Evolutionary conservation across 2,329 filamentous ascomycete genomes (phyloP), one percentile per base, ranked within the genome.

Genomic region (Spiromastix sp.): DNA sequence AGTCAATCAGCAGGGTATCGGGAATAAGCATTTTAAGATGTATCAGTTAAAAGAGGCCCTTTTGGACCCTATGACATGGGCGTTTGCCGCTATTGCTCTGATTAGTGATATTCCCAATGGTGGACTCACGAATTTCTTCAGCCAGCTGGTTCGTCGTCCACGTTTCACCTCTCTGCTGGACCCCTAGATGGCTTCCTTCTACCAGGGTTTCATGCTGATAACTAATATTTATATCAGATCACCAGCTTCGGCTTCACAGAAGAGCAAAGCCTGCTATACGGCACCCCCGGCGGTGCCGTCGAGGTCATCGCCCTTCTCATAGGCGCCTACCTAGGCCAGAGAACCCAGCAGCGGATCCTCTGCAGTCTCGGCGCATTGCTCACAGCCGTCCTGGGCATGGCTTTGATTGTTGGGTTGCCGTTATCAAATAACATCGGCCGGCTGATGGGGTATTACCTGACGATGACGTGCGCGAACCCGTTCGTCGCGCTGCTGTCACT

Each of bases 1-100:
- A 0, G 67, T 75, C 15, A 89, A 89, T 47, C 76, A 85, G 51
- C 83, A 83, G 40, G 83, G 83, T 0, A 77, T 82, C 11, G 79
- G 78, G 2, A 81, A 75, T 41, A 76, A 77, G 43, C 69, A 81
- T 42, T 82, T 79, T 57, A 81, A 81, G 43, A 65, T 70, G 60
- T 67, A 71, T 15, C 84, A 91, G 42, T 62, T 81, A 1, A 63
- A 70, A 11, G 73, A 78, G 44, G 71, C 73, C 0, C 47, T 78
- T 5, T 38, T 61, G 3, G 74, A 78, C 43, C 73, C 72, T 0
- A 57, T 76, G 54, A 70, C 70, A 2, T 77, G 74, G 74, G 69
- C 70, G 0, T 74, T 77, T 49, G 66, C 71, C 34, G 67, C 74
- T 42, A 75, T 68, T 47, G 70, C 72, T 1, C 46, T 77, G 5